Conservation (phyloP, 2,329 filamentous ascomycete genomes). For the Hypoxylon sp. region DNA sequence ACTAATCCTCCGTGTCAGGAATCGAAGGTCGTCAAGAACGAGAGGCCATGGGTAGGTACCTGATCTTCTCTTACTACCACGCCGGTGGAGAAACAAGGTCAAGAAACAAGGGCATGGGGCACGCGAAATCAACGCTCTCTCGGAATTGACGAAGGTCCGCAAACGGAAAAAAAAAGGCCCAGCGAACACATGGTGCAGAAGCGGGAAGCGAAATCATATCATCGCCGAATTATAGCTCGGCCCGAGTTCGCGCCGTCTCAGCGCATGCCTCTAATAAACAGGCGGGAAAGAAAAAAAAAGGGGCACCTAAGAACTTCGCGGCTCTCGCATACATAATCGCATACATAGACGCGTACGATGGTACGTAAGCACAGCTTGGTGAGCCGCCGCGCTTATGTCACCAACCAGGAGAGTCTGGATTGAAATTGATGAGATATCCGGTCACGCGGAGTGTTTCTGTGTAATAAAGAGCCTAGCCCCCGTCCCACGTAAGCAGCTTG, state of each 20-base stretch:
- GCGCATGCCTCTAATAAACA: conserved; percentile 11
- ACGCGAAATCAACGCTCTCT: neutral
- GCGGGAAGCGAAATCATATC: conserved; percentile 16
- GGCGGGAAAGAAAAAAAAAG: neutral
- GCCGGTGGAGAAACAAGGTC: conserved; percentile 14
- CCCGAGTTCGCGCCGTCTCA: conserved; percentile 26
- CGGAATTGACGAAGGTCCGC: neutral
- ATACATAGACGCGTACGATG: conserved; percentile 8
- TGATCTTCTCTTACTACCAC: neutral
- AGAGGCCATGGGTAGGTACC: neutral
- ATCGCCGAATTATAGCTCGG: conserved; percentile 15
- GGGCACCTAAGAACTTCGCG: neutral
- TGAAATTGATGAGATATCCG: neutral
- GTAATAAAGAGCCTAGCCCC: conserved; percentile 6
- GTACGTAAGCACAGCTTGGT: conserved; percentile 21
- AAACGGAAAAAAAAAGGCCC: neutral
- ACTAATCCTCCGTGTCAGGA: conserved; percentile 24
- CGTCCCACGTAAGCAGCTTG: conserved; percentile 21
- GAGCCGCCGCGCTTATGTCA: conserved; percentile 29
- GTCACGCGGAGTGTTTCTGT: neutral
- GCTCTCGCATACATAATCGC: neutral
- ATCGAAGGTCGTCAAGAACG: conserved; percentile 7
- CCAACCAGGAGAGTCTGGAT: conserved; percentile 8
- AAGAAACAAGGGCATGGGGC: neutral
- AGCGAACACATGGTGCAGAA: neutral